A percentile compares a stretch with the other conserved stretches of the same genome.
These are phyloP conservation scores for Tolypocladium ophioglossoides DNA, from an alignment of 2,329 filamentous ascomycete species.

Conservation along the genomic window DNA sequence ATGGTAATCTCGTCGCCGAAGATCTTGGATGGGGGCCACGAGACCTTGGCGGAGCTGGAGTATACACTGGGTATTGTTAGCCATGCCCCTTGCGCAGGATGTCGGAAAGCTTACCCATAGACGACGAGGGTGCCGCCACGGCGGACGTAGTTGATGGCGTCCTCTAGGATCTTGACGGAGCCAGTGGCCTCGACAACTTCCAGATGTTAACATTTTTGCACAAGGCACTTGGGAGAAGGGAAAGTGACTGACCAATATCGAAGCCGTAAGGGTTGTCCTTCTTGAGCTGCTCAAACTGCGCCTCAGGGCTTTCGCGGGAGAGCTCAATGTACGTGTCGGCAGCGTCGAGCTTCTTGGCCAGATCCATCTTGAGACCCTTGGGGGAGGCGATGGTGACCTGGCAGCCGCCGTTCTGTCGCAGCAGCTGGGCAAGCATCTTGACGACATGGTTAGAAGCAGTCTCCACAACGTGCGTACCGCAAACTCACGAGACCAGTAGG, in stretches of 20 bases:
- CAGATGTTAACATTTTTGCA: constrained; percentile 4
- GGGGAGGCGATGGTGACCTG: constrained; percentile 61
- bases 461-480: neutral
- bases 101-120: constrained; percentile 34
- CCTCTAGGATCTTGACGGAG: constrained; percentile 56
- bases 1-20: constrained; percentile 61
- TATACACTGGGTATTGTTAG: constrained; percentile 41
- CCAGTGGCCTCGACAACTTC: constrained; percentile 58
- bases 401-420: constrained; percentile 56
- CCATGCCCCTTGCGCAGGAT: neutral
- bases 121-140: constrained; percentile 62
- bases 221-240: neutral
- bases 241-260: constrained; percentile 42
- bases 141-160: constrained; percentile 60
- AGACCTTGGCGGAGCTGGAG: constrained; percentile 47
- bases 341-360: constrained; percentile 47
- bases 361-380: constrained; percentile 58
- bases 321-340: constrained; percentile 45
- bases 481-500: constrained; percentile 50
- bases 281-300: constrained; percentile 53
- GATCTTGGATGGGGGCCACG: constrained; percentile 63
- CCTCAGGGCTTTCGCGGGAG: constrained; percentile 40
- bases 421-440: constrained; percentile 47
- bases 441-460: neutral
- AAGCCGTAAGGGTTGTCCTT: constrained; percentile 60